Conservation (phyloP, 306 rosid species). For the Citrullus amarus region DNA sequence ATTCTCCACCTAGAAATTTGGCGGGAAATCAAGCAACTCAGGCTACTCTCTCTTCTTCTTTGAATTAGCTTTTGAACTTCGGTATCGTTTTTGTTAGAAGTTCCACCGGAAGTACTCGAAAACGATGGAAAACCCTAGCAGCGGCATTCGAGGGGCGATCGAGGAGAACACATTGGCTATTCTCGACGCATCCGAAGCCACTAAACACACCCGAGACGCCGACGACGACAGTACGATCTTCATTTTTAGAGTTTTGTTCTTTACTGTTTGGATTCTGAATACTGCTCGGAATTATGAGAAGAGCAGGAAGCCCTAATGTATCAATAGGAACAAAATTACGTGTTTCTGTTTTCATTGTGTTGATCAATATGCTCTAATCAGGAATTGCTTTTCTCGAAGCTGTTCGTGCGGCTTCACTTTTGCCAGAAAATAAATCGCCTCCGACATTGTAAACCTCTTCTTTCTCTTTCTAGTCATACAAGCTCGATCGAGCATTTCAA, state of each 20-base stretch:
- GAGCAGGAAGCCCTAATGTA: background rate
- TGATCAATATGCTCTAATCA: constrained; percentile 8
- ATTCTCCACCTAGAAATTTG: background rate
- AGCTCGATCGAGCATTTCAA: background rate
- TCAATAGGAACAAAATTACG: background rate
- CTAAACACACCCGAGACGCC: constrained; percentile 50
- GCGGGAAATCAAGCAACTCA: background rate
- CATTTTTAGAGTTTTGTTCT: background rate
- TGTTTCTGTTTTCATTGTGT: background rate
- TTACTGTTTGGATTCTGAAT: background rate
- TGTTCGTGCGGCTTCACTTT: constrained; percentile 60
- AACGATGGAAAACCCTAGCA: constrained; percentile 32
- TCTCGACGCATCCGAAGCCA: constrained; percentile 42
- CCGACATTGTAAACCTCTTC: constrained; percentile 37
- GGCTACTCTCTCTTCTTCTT: background rate
- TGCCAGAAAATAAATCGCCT: constrained; percentile 29
- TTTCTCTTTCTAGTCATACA: background rate
- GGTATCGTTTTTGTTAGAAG: background rate
- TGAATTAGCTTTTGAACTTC: background rate
- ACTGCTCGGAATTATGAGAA: background rate
- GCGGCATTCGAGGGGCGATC: constrained; percentile 24
- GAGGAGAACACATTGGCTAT: constrained; percentile 66
- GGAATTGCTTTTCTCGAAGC: constrained; percentile 68
- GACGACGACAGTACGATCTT: constrained; percentile 43
- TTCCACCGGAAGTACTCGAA: background rate